Conservation (phyloP, 139 green algal genomes). For the Closterium sp. region DNA sequence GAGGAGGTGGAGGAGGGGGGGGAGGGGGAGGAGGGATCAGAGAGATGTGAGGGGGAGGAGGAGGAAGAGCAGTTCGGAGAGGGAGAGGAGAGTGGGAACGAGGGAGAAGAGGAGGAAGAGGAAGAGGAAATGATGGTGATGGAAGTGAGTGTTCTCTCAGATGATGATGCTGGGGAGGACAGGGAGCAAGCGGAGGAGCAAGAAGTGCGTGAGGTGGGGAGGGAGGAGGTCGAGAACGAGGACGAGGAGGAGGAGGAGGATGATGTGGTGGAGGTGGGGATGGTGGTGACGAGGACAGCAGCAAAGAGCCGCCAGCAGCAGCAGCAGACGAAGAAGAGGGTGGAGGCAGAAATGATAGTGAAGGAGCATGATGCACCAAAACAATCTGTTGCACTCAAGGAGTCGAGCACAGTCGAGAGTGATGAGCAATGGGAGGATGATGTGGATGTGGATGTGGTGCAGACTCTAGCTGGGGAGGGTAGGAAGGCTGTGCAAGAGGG, state of each 20-base stretch:
- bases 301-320: not conserved
- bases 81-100: too few relatives aligned
- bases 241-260: not conserved
- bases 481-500: too few relatives aligned
- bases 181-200: not conserved
- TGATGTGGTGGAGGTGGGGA: not conserved
- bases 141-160: not conserved
- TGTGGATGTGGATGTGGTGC: not conserved
- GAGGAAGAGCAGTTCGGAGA: not conserved
- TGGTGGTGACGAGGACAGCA: too few relatives aligned
- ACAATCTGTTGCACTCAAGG: not conserved
- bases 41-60: not conserved
- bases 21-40: not conserved
- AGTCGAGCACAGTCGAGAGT: not conserved
- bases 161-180: not conserved
- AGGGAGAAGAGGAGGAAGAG: too few relatives aligned
- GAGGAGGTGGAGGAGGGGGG: not conserved
- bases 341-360: not conserved
- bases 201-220: too few relatives aligned
- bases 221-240: not conserved
- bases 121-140: not conserved
- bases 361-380: not conserved
- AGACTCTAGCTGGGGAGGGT: not conserved
- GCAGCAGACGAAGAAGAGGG: not conserved
- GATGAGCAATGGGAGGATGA: not conserved